These are phyloP conservation scores for Myochromella boudieri DNA, from an alignment of 768 basidiomycete species.

Conservation along the genomic window DNA sequence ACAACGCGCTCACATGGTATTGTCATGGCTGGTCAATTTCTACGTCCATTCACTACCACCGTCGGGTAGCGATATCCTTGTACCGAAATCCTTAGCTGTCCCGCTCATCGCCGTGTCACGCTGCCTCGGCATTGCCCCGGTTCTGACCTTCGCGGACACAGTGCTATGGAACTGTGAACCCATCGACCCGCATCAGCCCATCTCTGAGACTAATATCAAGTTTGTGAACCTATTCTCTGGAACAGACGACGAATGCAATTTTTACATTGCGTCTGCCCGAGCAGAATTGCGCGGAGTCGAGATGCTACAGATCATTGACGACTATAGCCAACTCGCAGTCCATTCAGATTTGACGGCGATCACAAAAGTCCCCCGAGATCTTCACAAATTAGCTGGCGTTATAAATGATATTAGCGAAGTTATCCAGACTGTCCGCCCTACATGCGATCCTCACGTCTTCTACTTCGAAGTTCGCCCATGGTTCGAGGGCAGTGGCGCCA, in stretches of 20 bases:
- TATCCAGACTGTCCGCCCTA: constrained; percentile 65
- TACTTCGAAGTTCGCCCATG: constrained; percentile 91
- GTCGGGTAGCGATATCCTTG: constrained; percentile 40
- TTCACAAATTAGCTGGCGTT: constrained; percentile 62
- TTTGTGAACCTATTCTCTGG: constrained; percentile 79
- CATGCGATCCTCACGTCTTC: constrained; percentile 84
- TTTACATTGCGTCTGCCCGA: constrained; percentile 81
- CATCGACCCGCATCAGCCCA: constrained; percentile 53
- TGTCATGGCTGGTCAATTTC: constrained; percentile 87
- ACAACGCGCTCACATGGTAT: constrained; percentile 85
- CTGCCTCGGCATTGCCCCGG: constrained; percentile 82
- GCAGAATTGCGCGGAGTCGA: constrained; percentile 87
- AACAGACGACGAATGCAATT: constrained; percentile 80
- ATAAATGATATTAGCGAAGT: constrained; percentile 75
- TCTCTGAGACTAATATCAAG: constrained; percentile 72
- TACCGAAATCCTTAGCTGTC: constrained; percentile 76
- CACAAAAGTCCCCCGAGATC: constrained; percentile 70
- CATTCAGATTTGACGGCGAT: constrained; percentile 59
- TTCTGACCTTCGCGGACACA: constrained; percentile 94
- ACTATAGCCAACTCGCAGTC: constrained; percentile 78
- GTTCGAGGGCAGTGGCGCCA: constrained; percentile 81
- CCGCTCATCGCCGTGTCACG: constrained; percentile 79
- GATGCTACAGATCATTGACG: constrained; percentile 83
- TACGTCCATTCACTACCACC: constrained; percentile 81
- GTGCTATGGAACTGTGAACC: constrained; percentile 91